Evolutionary conservation across 2,329 filamentous ascomycete genomes (phyloP).

Genomic region (Calonectria pauciramosa): DNA sequence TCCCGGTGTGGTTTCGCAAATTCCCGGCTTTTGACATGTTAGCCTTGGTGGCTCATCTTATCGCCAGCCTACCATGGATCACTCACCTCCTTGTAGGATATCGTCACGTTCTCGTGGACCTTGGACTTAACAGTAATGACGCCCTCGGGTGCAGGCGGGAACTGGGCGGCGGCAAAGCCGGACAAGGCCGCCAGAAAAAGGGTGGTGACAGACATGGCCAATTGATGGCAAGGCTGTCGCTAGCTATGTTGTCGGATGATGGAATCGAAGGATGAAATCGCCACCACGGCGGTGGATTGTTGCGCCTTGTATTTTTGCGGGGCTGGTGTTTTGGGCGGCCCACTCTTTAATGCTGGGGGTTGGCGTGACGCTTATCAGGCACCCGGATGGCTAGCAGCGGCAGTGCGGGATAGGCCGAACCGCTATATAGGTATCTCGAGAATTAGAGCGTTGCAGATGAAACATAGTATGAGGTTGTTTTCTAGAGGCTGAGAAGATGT

Average conservation of each 20-base stretch:
- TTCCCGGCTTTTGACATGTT: conserved; percentile 60
- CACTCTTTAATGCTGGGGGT: neutral
- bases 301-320: neutral
- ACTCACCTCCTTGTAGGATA: conserved; percentile 37
- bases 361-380: neutral
- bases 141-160: conserved; percentile 37
- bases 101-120: conserved; percentile 34
- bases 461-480: neutral
- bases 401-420: neutral
- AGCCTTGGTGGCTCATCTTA: neutral
- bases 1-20: conserved; percentile 58
- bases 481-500: neutral
- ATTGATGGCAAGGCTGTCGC: neutral
- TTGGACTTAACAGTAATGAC: conserved; percentile 30
- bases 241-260: neutral
- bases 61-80: too few relatives aligned
- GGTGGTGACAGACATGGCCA: neutral
- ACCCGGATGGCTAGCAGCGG: neutral
- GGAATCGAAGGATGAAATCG: neutral
- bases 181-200: conserved; percentile 2
- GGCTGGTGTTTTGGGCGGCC: neutral
- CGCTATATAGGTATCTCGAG: neutral
- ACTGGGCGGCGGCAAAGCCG: conserved; percentile 33
- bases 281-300: neutral
- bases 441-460: neutral